Percentiles rank a stretch among this genome's conserved stretches.
Conservation (phyloP, 805 yeast genomes). For the Wickerhamiella lipophila region DNA sequence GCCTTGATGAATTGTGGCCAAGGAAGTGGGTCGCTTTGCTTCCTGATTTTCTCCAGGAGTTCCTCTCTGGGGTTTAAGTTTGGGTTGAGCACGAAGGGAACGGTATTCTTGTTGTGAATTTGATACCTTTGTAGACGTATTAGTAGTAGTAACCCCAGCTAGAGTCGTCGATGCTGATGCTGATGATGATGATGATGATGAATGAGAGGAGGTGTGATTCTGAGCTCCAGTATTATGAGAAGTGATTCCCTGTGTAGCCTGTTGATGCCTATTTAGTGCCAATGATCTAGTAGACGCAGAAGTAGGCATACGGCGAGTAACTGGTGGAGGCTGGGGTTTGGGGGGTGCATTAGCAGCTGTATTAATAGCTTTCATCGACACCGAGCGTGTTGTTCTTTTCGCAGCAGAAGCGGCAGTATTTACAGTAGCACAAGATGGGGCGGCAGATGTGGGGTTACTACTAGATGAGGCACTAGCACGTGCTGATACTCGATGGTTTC, state of each 20-base stretch:
- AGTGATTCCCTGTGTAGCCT: background rate
- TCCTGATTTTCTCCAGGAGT: background rate
- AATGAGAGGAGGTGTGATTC: too few species aligned
- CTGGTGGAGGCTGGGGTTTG: background rate
- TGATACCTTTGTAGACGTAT: background rate
- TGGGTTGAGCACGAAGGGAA: background rate
- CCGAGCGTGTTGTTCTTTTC: background rate
- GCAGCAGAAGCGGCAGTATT: constrained; percentile 9
- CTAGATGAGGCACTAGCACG: background rate
- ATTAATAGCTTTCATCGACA: background rate
- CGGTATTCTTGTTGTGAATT: background rate
- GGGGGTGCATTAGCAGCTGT: background rate
- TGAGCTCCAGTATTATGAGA: too few species aligned
- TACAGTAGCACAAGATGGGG: constrained; percentile 4
- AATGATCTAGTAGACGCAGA: constrained; percentile 2
- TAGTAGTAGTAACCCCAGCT: background rate
- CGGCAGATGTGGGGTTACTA: background rate
- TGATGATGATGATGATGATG: background rate
- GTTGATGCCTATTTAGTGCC: background rate
- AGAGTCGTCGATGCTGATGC: background rate
- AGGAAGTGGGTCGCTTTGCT: background rate
- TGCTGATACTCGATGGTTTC: background rate
- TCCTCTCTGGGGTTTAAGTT: background rate
- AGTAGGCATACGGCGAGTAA: background rate
- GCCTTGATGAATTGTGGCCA: background rate